Evolutionary conservation across 2,329 filamentous ascomycete species (phyloP), one percentile per base, ranked within the genome.

Genomic region (Fusarium sublunatum): DNA sequence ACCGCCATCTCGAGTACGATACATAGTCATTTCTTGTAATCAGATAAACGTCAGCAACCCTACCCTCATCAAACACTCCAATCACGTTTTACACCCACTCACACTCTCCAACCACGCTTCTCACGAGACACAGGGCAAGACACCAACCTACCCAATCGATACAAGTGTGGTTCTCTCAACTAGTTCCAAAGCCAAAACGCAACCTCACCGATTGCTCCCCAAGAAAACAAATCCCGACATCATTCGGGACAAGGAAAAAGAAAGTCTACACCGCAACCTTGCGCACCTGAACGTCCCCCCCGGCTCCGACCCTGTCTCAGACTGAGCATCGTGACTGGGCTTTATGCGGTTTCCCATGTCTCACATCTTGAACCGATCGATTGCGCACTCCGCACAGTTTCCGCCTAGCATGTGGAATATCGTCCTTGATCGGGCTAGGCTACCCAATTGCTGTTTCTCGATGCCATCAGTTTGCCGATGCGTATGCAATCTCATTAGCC

Each of bases 341-440:
- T 63, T 47, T 60, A 66, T 65, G 62, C 49, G 62, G 62, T 64
- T 65, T 65, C 51, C 59, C 63, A 54, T 67, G 65, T 68, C 61
- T 67, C 53, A 63, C 46, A 61, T 67, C 53, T 47, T 60, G 64
- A 63, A 54, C 58, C 58, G 65, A 68, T 67, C 65, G 65, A 68
- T 68, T 68, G 52, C 65, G 65, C 65, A 68, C 58, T 67, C 41
- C 52, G 54, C 40, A 65, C 62, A 62, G 39, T 65, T 60, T 64
- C 48, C 46, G 53, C 41, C 44, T 54, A 46, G 24, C 55, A 65
- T 62, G 47, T 58, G 61, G 51, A 31, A 65, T 62, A 34, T 51
- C 46, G 52, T 52, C 38, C 55, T 61, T 41, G 45, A 44, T 53
- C 36, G 31, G 49, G 54, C 42, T 45, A 62, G 61, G 40, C 42